Conservation (phyloP, 129 eudicot genomes). For the Artemisia tridentata region DNA sequence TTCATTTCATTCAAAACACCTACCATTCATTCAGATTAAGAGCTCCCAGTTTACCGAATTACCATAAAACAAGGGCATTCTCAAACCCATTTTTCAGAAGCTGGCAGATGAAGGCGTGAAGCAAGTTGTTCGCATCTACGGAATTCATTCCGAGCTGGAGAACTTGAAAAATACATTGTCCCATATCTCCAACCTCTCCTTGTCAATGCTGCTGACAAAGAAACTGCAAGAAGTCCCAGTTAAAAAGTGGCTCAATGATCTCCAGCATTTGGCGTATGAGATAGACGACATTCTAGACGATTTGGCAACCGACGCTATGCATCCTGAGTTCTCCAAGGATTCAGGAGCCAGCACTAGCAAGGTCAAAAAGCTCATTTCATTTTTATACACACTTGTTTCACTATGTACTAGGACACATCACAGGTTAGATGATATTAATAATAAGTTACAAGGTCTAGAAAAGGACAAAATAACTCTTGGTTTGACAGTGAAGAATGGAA, state of each 20-base stretch:
- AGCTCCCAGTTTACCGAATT: too few species aligned
- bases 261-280: conserved; percentile 13
- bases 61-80: too few species aligned
- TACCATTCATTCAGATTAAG: too few species aligned
- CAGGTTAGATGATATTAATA: not conserved
- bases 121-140: too few species aligned
- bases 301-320: not conserved
- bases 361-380: not conserved
- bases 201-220: not conserved
- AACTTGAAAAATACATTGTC: too few species aligned
- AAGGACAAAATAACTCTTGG: not conserved
- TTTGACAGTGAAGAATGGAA: not conserved
- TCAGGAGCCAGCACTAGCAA: not conserved
- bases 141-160: too few species aligned
- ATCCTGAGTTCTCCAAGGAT: too few species aligned
- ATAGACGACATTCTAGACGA: conserved; percentile 16
- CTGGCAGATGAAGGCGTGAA: too few species aligned
- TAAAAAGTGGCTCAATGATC: not conserved
- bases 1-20: too few species aligned
- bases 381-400: not conserved
- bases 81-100: too few species aligned
- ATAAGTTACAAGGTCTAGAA: not conserved
- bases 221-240: not conserved
- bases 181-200: too few species aligned
- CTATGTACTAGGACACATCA: not conserved